Evolutionary conservation across 1,284 basidiomycete genomes (phyloP).

Genomic region (Sphagnurus paluster): DNA sequence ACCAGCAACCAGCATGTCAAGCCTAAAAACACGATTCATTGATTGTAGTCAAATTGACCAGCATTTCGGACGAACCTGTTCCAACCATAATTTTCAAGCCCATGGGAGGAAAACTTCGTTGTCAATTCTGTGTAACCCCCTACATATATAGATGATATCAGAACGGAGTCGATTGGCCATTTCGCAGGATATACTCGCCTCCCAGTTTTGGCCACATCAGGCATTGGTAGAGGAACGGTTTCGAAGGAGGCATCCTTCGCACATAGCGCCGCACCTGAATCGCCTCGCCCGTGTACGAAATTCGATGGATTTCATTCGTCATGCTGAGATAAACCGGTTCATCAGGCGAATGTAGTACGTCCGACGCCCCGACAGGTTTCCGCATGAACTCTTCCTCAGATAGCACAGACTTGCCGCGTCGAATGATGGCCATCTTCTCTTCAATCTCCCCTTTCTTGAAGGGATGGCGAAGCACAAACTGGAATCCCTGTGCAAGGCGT

Average conservation of each 20-base stretch:
- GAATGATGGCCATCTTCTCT: conserved; percentile 32
- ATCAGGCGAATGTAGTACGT: conserved; percentile 64
- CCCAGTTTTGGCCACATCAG: conserved; percentile 93
- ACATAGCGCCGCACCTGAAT: conserved; percentile 91
- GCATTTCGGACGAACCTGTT: conserved; percentile 51
- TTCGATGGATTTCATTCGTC: conserved; percentile 93
- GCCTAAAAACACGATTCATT: conserved; percentile 33
- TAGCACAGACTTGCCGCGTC: conserved; percentile 57
- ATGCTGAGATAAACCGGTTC: conserved; percentile 90
- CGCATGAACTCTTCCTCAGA: conserved; percentile 55
- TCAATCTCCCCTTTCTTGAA: conserved; percentile 27
- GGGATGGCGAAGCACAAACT: conserved; percentile 69
- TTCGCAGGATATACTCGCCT: conserved; percentile 27
- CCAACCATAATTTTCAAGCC: conserved; percentile 81
- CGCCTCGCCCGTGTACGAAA: conserved; percentile 84
- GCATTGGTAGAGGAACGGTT: conserved; percentile 80
- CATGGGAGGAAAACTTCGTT: conserved; percentile 78
- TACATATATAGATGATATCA: conserved; percentile 11
- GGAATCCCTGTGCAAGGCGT: conserved; percentile 93
- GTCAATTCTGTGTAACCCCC: conserved; percentile 81
- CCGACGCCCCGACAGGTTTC: conserved; percentile 67
- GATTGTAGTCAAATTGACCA: conserved; percentile 4
- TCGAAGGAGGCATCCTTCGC: conserved; percentile 64
- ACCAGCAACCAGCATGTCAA: conserved; percentile 84
- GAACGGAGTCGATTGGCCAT: not conserved